Base-by-base conservation (phyloP, 208 protist genomes). In the Leishmania gerbilli region DNA sequence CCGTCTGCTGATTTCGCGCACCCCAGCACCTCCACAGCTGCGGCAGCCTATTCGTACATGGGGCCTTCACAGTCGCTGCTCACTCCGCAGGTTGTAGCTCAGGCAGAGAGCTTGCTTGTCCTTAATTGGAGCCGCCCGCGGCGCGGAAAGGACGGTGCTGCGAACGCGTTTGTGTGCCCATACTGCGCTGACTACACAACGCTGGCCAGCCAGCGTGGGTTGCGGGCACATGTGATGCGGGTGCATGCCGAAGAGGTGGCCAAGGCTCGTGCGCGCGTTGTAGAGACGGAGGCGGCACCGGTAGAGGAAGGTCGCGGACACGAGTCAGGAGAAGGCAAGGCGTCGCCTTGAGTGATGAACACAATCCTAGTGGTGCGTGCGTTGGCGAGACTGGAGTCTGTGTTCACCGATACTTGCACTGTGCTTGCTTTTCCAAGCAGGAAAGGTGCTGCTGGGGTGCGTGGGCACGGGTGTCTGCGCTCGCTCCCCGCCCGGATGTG, bases 151-250 rank as follows among this genome's bases (percentile, higher is more conserved):
- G 40, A 31, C 34, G 42, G 67, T 58, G 78, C 65, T n/a, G 71
- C 62, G 0, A 76, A 51, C 67, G 72, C 75, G n/a, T 72, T 81
- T 40, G 74, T 83, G 15, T 94, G 90, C 81, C 89, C 90, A 13
- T 90, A 91, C 69, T 90, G 86, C 71, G 69, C 79, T 64, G 92
- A 92, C 69, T 77, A 84, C 62, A 81, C 69, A 7, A 58, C 81
- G 1, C 94, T 94, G 68, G 40, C 76, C 11, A 90, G 72, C n/a
- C 83, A 82, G 42, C 74, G 71, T 13, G 84, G 67, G 42, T 90
- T 91, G 83, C 51, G 87, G 42, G 76, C 64, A 31, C 92, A 96
- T 72, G 80, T 87, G 67, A 77, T 67, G 55, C 85, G 89, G 3
- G 45, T 80, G 24, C 92, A 96, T 69, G 83, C 86, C 27, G 64